Percentiles rank a stretch among this genome's conserved stretches.
phyloP scores from a whole-genome alignment of 1,284 basidiomycete genomes.

The Cryptococcus depauperatus region DNA sequence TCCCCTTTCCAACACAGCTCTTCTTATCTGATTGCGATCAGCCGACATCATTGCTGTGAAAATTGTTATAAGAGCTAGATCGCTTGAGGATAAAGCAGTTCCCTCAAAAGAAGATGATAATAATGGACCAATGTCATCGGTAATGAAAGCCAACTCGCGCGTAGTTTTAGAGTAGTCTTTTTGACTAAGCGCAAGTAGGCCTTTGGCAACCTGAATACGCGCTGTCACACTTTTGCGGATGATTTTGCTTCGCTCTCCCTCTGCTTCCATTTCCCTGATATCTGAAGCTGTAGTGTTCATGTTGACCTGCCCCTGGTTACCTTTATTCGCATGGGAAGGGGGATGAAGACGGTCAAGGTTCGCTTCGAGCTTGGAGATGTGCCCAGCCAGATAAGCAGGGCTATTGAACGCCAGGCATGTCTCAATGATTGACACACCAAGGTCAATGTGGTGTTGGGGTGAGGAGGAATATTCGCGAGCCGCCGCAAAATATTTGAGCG shows the following conservation, averaged over 20 bases:
- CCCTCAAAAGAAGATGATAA: too few relatives aligned
- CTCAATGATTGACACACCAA: constrained; percentile 35
- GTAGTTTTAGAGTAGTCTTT: constrained; percentile 24
- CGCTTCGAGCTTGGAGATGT: constrained; percentile 35
- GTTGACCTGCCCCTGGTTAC: constrained; percentile 3
- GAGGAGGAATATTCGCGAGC: constrained; percentile 32
- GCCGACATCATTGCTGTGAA: constrained; percentile 25
- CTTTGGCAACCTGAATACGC: constrained; percentile 30
- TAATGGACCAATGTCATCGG: constrained; percentile 34
- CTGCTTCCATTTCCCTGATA: constrained; percentile 24
- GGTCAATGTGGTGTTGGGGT: constrained; percentile 34
- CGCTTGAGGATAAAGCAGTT: constrained; percentile 31
- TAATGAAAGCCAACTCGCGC: constrained; percentile 24
- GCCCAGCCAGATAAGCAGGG: constrained; percentile 23
- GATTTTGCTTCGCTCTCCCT: constrained; percentile 16
- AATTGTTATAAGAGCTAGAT: constrained; percentile 29
- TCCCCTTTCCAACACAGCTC: constrained; percentile 26
- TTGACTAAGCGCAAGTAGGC: constrained; percentile 20
- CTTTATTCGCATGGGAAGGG: not conserved
- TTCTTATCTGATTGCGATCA: constrained; percentile 21
- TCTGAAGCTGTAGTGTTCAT: constrained; percentile 31
- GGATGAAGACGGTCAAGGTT: constrained; percentile 34
- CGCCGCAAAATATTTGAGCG: constrained; percentile 24
- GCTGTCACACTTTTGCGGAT: constrained; percentile 20
- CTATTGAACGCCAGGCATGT: constrained; percentile 31